phyloP scores from a whole-genome alignment of 2,329 filamentous ascomycete genomes.

The Ophiostoma sp. region DNA sequence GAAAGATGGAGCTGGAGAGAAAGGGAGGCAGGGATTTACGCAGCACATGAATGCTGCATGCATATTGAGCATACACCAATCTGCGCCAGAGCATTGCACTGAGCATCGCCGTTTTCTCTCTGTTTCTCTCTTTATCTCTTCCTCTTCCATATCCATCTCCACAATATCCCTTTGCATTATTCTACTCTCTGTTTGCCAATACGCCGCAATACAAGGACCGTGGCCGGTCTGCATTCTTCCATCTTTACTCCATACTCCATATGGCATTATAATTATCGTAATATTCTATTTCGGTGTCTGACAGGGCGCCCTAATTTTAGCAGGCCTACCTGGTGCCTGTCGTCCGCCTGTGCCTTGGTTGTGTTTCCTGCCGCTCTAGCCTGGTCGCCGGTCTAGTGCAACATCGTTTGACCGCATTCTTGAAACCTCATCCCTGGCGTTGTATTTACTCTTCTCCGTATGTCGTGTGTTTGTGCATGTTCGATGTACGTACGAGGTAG shows the following conservation, averaged over 20 bases:
- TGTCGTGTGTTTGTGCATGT: constrained; percentile 6
- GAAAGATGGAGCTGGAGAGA: neutral
- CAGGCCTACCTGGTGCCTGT: no score
- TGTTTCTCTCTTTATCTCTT: neutral
- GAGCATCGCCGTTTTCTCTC: neutral
- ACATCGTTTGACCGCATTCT: constrained; percentile 9
- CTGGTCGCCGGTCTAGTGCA: neutral
- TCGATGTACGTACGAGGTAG: neutral
- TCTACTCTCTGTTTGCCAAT: neutral
- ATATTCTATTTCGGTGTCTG: no score
- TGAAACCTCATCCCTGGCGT: constrained; percentile 8
- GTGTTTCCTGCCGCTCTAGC: no score
- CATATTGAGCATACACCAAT: no score
- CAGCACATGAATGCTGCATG: no score
- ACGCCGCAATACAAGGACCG: no score
- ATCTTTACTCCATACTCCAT: neutral
- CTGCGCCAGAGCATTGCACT: neutral
- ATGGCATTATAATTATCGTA: neutral
- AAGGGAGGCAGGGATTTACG: neutral
- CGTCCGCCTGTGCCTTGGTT: no score
- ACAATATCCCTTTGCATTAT: neutral
- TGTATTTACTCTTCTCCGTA: constrained; percentile 9
- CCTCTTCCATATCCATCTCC: neutral
- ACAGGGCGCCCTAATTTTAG: no score
- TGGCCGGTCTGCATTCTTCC: neutral